These are phyloP conservation scores for Seminavis robusta DNA, from an alignment of 108 stramenopile species.

Conservation along the genomic window DNA sequence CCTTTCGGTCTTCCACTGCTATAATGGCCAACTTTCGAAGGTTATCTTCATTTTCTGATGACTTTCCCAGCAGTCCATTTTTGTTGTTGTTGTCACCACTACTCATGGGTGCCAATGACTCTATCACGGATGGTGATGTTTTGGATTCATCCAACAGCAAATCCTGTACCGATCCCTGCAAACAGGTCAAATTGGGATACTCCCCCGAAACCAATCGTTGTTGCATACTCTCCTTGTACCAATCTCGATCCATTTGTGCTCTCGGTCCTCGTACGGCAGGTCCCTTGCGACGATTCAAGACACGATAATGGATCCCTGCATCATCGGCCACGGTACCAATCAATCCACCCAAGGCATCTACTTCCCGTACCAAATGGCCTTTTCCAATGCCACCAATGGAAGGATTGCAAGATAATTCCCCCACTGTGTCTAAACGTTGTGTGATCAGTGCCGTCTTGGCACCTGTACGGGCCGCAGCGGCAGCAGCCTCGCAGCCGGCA, in stretches of 20 bases:
- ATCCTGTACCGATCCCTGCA: conserved; percentile 92
- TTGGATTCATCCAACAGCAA: conserved; percentile 79
- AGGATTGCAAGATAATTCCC: conserved; percentile 98
- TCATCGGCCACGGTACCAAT: conserved; percentile 93
- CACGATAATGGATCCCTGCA: conserved; percentile 92
- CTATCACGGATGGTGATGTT: conserved; percentile 34
- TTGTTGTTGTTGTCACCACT: conserved; percentile 2
- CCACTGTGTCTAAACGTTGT: conserved; percentile 85
- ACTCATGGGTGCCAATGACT: conserved; percentile 24
- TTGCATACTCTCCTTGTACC: conserved; percentile 92
- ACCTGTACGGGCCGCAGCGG: conserved; percentile 91
- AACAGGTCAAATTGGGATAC: conserved; percentile 76
- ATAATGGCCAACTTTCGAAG: conserved; percentile 24
- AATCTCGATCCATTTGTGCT: conserved; percentile 95
- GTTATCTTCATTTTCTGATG: conserved; percentile 20
- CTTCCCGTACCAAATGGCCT: conserved; percentile 95
- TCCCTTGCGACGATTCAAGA: conserved; percentile 92
- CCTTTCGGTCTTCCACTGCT: conserved; percentile 41
- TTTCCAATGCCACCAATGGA: conserved; percentile 98
- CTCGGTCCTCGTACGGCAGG: conserved; percentile 89
- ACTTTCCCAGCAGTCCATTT: conserved; percentile 1
- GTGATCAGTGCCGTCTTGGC: conserved; percentile 92
- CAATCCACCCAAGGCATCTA: conserved; percentile 95
- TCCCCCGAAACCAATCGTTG: conserved; percentile 30
- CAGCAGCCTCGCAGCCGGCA: conserved; percentile 96